Conservation (phyloP, 257 asterid species). For the Solanum sitiens region DNA sequence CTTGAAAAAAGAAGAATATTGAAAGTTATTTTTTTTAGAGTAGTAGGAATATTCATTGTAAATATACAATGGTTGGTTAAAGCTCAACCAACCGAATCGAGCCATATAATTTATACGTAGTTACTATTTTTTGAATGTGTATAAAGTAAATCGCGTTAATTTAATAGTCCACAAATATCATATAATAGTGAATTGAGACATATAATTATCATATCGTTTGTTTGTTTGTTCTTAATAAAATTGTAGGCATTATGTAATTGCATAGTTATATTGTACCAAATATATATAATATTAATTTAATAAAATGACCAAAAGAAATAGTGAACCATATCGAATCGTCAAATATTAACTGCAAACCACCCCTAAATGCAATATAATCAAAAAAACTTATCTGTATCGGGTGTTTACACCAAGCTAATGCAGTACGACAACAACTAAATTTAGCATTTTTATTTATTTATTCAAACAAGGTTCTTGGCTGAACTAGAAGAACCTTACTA, state of each 20-base stretch:
- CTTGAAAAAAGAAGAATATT: background rate
- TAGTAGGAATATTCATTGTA: background rate
- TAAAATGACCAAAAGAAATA: background rate
- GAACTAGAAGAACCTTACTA: too few relatives aligned
- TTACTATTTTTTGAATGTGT: background rate
- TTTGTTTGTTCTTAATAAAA: too few relatives aligned
- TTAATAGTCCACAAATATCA: background rate
- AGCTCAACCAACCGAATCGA: background rate
- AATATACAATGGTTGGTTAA: background rate
- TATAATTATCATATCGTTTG: too few relatives aligned
- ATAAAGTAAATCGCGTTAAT: too few relatives aligned
- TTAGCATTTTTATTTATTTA: too few relatives aligned
- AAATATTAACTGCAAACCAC: background rate
- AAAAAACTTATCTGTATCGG: too few relatives aligned
- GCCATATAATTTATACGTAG: background rate
- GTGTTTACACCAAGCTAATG: background rate
- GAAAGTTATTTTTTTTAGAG: background rate
- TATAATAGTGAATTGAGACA: background rate
- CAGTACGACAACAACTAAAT: too few relatives aligned
- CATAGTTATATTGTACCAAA: background rate
- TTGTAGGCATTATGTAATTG: background rate
- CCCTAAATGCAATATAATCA: background rate
- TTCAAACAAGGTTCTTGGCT: too few relatives aligned
- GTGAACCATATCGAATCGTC: background rate
- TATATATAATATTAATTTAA: too few relatives aligned